These are phyloP conservation scores for Vitis hybrid DNA, from an alignment of 177 flowering plant genomes.

Conservation along the genomic window DNA sequence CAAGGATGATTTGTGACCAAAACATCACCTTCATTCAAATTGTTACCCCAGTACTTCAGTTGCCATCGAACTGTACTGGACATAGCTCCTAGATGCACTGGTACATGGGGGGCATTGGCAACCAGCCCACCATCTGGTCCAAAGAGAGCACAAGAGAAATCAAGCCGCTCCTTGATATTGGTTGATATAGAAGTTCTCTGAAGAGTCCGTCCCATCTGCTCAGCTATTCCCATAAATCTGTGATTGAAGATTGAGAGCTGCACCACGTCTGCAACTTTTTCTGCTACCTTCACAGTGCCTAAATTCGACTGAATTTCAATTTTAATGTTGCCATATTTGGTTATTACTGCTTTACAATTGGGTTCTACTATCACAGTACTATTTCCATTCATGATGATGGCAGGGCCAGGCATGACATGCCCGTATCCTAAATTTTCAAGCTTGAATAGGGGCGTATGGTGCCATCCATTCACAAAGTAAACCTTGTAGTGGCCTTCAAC, in stretches of 20 bases:
- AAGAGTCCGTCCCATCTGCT: slow-evolving; percentile 97
- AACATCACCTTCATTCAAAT: slow-evolving; percentile 91
- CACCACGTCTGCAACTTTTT: slow-evolving; percentile 89
- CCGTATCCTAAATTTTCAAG: slow-evolving; percentile 81
- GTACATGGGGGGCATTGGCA: slow-evolving; percentile 99
- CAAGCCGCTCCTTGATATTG: slow-evolving; percentile 92
- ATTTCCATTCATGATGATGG: slow-evolving; percentile 93
- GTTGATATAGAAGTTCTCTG: slow-evolving; percentile 98
- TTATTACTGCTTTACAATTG: slow-evolving; percentile 69
- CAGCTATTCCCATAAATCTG: slow-evolving; percentile 98
- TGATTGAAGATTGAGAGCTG: slow-evolving; percentile 93
- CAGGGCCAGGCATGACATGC: slow-evolving; percentile 75
- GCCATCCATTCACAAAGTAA: slow-evolving; percentile 77
- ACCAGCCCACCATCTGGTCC: slow-evolving; percentile 96
- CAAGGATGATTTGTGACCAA: slow-evolving; percentile 93
- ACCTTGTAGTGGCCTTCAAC: slow-evolving; percentile 59
- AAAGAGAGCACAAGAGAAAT: slow-evolving; percentile 97
- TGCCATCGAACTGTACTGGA: slow-evolving; percentile 97
- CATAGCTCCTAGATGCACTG: slow-evolving; percentile 99
- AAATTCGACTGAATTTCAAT: slow-evolving; percentile 62
- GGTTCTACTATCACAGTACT: slow-evolving; percentile 97
- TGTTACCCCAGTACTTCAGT: slow-evolving; percentile 71
- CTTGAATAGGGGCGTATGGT: slow-evolving; percentile 70
- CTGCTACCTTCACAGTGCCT: slow-evolving; percentile 41
- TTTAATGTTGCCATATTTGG: slow-evolving; percentile 84